Evolutionary conservation across 2,329 filamentous ascomycete genomes (phyloP).

Genomic region (Colletotrichum sp.): DNA sequence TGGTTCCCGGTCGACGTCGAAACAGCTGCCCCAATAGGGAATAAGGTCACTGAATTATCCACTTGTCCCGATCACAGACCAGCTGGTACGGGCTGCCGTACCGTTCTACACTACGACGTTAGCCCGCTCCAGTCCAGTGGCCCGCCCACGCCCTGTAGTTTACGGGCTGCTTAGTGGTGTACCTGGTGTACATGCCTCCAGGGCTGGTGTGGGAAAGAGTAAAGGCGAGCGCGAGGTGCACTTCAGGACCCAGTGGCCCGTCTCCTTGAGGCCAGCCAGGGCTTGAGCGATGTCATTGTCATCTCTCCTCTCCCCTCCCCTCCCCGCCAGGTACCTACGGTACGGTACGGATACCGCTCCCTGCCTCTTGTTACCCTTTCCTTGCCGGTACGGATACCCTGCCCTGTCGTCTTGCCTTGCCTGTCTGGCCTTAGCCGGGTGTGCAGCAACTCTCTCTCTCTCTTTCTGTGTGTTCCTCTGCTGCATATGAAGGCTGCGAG

Average conservation of each 20-base stretch:
- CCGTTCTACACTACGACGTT: neutral
- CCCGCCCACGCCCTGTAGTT: neutral
- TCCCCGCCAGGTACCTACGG: neutral
- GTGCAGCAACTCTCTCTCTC: neutral
- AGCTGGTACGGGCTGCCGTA: neutral
- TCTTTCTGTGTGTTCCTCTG: neutral
- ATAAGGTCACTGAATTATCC: conserved; percentile 4
- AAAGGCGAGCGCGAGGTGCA: neutral
- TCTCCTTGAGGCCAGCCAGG: conserved; percentile 3
- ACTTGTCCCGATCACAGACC: neutral
- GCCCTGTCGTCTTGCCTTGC: neutral
- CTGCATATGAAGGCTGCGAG: neutral
- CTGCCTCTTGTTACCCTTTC: neutral
- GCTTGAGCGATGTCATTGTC: conserved; percentile 12
- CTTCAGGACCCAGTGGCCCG: neutral
- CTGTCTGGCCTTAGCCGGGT: neutral
- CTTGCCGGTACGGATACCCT: neutral
- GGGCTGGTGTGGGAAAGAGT: neutral
- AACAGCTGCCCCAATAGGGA: conserved; percentile 5
- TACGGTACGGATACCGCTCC: neutral
- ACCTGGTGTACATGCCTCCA: neutral
- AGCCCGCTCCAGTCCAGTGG: neutral
- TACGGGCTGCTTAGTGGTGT: neutral
- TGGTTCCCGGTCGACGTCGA: neutral
- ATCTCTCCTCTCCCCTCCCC: neutral